Percentiles rank a stretch among this genome's conserved stretches.
These are phyloP conservation scores for Apophysomyces ossiformis DNA, from an alignment of 371 early-diverging fungal genomes.

Conservation along the genomic window DNA sequence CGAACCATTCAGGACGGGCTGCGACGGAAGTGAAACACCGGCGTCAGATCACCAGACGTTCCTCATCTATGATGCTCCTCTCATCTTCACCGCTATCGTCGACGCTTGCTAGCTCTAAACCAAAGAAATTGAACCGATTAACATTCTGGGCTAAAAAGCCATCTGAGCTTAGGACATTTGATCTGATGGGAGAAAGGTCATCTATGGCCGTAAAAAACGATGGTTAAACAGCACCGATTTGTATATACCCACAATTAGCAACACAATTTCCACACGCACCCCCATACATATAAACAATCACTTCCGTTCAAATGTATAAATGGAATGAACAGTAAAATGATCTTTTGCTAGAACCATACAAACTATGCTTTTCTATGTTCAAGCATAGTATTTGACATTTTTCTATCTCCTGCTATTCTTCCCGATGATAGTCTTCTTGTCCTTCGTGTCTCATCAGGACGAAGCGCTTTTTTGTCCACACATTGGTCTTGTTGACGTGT, in stretches of 20 bases:
- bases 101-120: background rate
- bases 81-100: background rate
- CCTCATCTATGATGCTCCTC: conserved; percentile 1
- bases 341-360: too few relatives aligned
- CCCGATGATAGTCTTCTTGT: too few relatives aligned
- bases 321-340: background rate
- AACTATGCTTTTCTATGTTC: too few relatives aligned
- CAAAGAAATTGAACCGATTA: conserved; percentile 2
- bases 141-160: background rate
- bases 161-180: background rate
- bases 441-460: too few relatives aligned
- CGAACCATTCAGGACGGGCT: background rate
- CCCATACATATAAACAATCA: background rate
- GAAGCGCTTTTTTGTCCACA: too few relatives aligned
- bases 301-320: background rate
- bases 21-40: background rate
- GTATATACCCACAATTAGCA: background rate
- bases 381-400: too few relatives aligned
- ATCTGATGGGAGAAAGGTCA: background rate
- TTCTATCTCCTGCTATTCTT: too few relatives aligned
- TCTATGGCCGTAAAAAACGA: background rate
- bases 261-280: background rate
- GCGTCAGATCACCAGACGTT: background rate
- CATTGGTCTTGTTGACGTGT: too few relatives aligned
- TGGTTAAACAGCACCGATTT: background rate